These are phyloP conservation scores for Leucosporidium scottii DNA, from an alignment of 768 basidiomycete species.

Conservation along the genomic window DNA sequence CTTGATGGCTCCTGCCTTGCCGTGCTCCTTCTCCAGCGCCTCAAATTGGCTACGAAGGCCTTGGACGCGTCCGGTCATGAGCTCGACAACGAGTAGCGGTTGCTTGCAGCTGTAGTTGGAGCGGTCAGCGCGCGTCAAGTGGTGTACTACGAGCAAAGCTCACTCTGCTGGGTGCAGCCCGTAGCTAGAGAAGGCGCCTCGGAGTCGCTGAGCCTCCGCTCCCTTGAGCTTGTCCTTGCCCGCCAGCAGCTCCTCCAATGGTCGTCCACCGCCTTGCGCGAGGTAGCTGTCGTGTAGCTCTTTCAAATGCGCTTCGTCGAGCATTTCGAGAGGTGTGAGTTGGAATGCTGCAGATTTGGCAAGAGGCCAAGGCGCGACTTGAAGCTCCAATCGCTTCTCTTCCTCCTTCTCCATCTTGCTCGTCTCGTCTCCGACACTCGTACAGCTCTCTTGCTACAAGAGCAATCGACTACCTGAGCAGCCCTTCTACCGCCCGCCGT, in stretches of 20 bases:
- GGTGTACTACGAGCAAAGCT: not conserved
- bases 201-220: slow-evolving; percentile 1
- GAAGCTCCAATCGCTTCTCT: too few species aligned
- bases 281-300: not conserved
- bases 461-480: too few species aligned
- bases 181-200: not conserved
- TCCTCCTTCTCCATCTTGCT: too few species aligned
- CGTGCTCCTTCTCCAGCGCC: not conserved
- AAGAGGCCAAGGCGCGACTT: too few species aligned
- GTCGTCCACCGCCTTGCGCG: not conserved
- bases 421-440: too few species aligned
- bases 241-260: slow-evolving; percentile 1
- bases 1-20: not conserved
- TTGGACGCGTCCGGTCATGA: not conserved
- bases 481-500: too few species aligned
- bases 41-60: not conserved
- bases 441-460: too few species aligned
- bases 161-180: slow-evolving; percentile 1
- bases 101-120: not conserved
- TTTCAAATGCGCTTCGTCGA: not conserved
- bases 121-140: not conserved
- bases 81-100: not conserved
- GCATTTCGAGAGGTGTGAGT: too few species aligned
- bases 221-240: not conserved
- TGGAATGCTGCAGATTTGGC: too few species aligned